phyloP scores from a whole-genome alignment of 352 stramenopile genomes.

The Phytopythium ostracodes region DNA sequence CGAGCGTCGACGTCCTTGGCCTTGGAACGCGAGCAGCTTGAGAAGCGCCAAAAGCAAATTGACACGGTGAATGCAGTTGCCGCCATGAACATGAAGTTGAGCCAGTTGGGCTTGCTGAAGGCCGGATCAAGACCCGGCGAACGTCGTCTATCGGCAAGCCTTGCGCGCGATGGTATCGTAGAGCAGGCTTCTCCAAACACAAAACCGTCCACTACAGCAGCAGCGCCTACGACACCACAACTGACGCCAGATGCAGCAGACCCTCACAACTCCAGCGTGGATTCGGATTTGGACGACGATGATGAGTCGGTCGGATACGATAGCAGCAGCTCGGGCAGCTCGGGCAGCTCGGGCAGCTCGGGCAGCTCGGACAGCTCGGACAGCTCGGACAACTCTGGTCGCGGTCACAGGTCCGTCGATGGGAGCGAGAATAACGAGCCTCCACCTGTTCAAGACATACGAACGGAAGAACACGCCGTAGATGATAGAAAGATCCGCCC shows the following conservation, averaged over 20 bases:
- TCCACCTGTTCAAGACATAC: background rate
- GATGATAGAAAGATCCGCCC: background rate
- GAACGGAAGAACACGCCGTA: background rate
- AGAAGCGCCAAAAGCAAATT: conserved; percentile 66
- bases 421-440: background rate
- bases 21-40: conserved; percentile 62
- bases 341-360: background rate
- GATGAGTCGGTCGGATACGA: conserved; percentile 3
- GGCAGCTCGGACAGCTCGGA: background rate
- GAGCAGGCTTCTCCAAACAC: background rate
- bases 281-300: conserved; percentile 1
- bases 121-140: conserved; percentile 5
- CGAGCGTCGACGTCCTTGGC: conserved; percentile 36
- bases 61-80: conserved; percentile 73
- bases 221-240: background rate
- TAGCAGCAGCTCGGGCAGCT: conserved; percentile 1
- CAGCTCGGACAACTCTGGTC: background rate
- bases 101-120: conserved; percentile 55
- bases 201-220: background rate
- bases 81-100: conserved; percentile 67
- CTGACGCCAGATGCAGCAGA: background rate
- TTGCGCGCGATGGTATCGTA: background rate
- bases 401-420: background rate
- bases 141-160: background rate
- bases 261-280: background rate